These are phyloP conservation scores for Curvularia sp. DNA, from an alignment of 2,329 filamentous ascomycete genomes.

Conservation along the genomic window DNA sequence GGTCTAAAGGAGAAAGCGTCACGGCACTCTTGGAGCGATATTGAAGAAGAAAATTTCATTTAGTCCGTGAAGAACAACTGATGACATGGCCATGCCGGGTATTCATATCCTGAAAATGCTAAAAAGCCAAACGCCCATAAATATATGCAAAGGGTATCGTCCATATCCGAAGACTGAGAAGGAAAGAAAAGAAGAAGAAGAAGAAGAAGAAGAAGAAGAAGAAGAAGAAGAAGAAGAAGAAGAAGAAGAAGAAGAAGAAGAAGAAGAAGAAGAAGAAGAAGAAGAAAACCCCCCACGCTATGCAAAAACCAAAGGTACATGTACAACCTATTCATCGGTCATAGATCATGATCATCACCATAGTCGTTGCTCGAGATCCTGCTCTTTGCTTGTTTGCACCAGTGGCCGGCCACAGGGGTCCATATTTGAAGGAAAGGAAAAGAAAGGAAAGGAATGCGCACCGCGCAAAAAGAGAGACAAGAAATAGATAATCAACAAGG, in stretches of 20 bases:
- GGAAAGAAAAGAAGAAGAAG: neutral
- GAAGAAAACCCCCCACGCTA: constrained; percentile 4
- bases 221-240: neutral
- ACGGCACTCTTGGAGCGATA: too few species aligned
- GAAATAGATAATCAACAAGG: neutral
- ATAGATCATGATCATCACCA: constrained; percentile 4
- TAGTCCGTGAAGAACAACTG: neutral
- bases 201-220: neutral
- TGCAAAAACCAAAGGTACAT: neutral
- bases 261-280: neutral
- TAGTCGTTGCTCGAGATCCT: constrained; percentile 1
- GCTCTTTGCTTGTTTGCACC: constrained; percentile 4
- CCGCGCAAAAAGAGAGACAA: constrained; percentile 7
- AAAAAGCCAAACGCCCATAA: constrained; percentile 17
- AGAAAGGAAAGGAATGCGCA: neutral
- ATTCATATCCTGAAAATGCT: constrained; percentile 4
- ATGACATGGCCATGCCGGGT: neutral
- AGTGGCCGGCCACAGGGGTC: constrained; percentile 17
- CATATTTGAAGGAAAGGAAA: constrained; percentile 5
- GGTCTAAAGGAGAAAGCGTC: too few species aligned
- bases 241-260: neutral
- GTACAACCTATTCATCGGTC: neutral
- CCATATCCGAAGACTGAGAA: constrained; percentile 8
- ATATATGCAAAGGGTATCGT: constrained; percentile 28
- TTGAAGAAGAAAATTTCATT: neutral